phyloP scores from a whole-genome alignment of 345 rosid species.

The Turnera subulata region DNA sequence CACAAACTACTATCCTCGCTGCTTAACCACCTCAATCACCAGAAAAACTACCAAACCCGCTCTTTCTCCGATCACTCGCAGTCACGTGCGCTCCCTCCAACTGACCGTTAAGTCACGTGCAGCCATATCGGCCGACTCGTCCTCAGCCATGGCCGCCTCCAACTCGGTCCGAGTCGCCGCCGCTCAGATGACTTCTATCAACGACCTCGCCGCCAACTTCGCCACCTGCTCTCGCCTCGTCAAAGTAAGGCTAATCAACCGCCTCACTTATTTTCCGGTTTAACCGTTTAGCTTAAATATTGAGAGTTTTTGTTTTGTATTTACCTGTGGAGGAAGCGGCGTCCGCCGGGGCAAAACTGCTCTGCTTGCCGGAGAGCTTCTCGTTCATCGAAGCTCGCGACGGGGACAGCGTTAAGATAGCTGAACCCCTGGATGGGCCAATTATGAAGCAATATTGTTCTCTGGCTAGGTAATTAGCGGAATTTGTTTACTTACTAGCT shows the following conservation, averaged over 20 bases:
- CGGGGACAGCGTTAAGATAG: conserved; percentile 70
- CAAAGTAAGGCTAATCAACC: conserved; percentile 38
- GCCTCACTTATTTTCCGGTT: neutral
- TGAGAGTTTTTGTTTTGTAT: neutral
- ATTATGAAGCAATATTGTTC: conserved; percentile 76
- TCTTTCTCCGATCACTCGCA: too few relatives aligned
- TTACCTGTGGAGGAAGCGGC: conserved; percentile 62
- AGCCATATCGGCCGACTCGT: conserved; percentile 16
- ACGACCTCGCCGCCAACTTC: conserved; percentile 74
- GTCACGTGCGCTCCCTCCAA: too few relatives aligned
- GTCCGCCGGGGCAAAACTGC: conserved; percentile 72
- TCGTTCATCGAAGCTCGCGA: conserved; percentile 57
- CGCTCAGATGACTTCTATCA: conserved; percentile 93
- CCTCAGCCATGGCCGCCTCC: conserved; percentile 38
- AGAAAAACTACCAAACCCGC: too few relatives aligned
- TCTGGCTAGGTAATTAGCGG: conserved; percentile 62
- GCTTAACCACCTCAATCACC: too few relatives aligned
- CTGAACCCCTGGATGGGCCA: conserved; percentile 79
- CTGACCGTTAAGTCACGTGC: conserved; percentile 21
- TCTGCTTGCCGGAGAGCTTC: conserved; percentile 88
- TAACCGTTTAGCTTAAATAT: neutral
- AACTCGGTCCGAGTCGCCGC: conserved; percentile 77
- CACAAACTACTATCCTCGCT: too few relatives aligned
- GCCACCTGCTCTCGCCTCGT: conserved; percentile 86
- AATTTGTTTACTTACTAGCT: neutral